Percentiles rank a stretch among this genome's conserved stretches.
Conservation (phyloP, 805 yeast species). For the Saturnispora zaruensis region DNA sequence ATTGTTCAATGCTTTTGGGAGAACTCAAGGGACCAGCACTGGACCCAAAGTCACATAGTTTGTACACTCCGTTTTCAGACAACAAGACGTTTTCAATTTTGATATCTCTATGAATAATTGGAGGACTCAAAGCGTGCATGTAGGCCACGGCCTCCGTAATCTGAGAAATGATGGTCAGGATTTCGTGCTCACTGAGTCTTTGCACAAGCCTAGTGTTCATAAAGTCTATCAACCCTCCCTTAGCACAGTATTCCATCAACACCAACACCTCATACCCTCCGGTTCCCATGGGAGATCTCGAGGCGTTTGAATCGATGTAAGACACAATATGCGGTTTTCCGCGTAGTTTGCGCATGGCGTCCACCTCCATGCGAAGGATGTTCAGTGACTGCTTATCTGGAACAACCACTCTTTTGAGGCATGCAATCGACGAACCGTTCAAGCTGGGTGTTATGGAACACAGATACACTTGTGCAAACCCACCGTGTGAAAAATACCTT, state of each 20-base stretch:
- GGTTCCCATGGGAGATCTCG: constrained; percentile 31
- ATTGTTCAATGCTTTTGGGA: constrained; percentile 54
- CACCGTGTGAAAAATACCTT: constrained; percentile 43
- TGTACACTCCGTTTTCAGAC: constrained; percentile 48
- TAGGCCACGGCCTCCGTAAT: constrained; percentile 66
- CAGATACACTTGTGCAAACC: constrained; percentile 72
- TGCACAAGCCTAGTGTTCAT: constrained; percentile 66
- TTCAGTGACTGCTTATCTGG: constrained; percentile 61
- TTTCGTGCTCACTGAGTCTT: constrained; percentile 59
- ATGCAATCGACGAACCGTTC: constrained; percentile 38
- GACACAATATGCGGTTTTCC: constrained; percentile 52
- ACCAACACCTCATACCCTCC: constrained; percentile 67
- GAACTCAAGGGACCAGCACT: constrained; percentile 58
- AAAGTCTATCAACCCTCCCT: constrained; percentile 68
- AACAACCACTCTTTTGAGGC: constrained; percentile 67
- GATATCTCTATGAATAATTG: constrained; percentile 65
- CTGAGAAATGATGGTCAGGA: constrained; percentile 59
- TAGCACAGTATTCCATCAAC: constrained; percentile 71
- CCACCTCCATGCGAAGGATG: constrained; percentile 64
- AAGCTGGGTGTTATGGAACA: constrained; percentile 44
- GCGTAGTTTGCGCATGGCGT: constrained; percentile 61
- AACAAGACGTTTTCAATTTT: constrained; percentile 75
- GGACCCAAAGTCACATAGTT: constrained; percentile 78
- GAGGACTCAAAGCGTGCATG: constrained; percentile 53
- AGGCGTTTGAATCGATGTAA: constrained; percentile 72